Percentiles rank a stretch among this genome's conserved stretches.
These are phyloP conservation scores for Castanopsis chinensis DNA, from an alignment of 306 rosid genomes.

Conservation along the genomic window DNA sequence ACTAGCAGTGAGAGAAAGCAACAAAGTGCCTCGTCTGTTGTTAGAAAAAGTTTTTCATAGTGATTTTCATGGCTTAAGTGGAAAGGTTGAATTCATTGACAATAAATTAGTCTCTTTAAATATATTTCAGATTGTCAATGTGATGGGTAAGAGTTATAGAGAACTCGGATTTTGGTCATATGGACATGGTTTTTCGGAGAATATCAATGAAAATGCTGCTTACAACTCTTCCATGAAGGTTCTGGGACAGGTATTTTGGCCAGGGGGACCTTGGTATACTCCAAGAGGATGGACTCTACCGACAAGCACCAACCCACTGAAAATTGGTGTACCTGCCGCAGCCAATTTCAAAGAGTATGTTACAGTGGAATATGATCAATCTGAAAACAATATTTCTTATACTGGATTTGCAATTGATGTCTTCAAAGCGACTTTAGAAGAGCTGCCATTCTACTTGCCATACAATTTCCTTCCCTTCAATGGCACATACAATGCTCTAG, in stretches of 20 bases:
- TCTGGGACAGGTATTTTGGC: conserved; percentile 43
- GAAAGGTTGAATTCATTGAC: conserved; percentile 21
- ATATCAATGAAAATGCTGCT: not conserved
- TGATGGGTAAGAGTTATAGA: conserved; percentile 37
- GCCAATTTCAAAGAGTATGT: conserved; percentile 31
- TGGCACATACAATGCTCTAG: conserved; percentile 40
- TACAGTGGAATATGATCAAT: conserved; percentile 11
- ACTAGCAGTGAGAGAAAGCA: conserved; percentile 31
- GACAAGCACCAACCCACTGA: conserved; percentile 13
- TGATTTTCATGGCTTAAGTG: conserved; percentile 31
- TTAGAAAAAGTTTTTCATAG: conserved; percentile 24
- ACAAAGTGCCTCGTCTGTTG: conserved; percentile 12
- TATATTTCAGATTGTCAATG: conserved; percentile 41
- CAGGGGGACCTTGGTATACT: conserved; percentile 33
- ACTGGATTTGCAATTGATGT: conserved; percentile 39
- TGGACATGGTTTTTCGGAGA: conserved; percentile 25
- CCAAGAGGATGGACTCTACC: conserved; percentile 40
- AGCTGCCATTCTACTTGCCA: conserved; percentile 30
- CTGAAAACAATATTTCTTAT: not conserved
- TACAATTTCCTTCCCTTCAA: conserved; percentile 24
- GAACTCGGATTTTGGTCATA: conserved; percentile 55
- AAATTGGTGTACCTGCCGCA: conserved; percentile 38
- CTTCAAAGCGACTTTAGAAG: conserved; percentile 19
- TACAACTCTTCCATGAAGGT: conserved; percentile 26
- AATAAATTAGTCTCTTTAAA: conserved; percentile 16